A percentile compares a stretch with the other conserved stretches of the same genome.
phyloP scores from a whole-genome alignment of 2,329 filamentous ascomycete species.

The Ophiostoma australiae region DNA sequence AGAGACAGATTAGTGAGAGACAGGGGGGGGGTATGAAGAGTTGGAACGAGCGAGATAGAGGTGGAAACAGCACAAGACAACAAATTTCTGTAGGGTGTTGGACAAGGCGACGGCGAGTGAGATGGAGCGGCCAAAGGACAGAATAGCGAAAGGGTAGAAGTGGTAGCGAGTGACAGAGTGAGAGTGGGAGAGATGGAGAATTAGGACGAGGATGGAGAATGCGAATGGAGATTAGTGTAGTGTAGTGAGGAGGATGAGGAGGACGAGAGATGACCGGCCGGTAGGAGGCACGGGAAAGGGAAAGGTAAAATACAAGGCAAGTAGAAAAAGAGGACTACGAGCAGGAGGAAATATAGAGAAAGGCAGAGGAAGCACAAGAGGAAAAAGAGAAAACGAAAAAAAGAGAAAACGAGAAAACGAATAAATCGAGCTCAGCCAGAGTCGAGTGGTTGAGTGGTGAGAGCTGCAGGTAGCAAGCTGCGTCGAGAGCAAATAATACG shows the following conservation, averaged over 20 bases:
- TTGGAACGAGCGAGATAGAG: not conserved
- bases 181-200: not conserved
- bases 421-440: not conserved
- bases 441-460: not conserved
- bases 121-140: not conserved
- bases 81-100: not conserved
- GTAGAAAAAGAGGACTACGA: not conserved
- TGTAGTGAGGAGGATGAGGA: not conserved
- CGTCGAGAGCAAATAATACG: not conserved
- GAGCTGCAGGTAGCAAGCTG: not conserved
- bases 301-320: slow-evolving; percentile 17
- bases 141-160: not conserved
- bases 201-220: not conserved
- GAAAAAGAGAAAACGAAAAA: not conserved
- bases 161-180: not conserved
- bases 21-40: not conserved
- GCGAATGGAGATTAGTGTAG: not conserved
- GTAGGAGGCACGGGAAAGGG: slow-evolving; percentile 10
- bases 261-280: not conserved
- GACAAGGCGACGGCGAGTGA: not conserved
- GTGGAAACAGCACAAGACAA: not conserved
- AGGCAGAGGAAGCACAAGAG: not conserved
- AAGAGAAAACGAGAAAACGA: not conserved
- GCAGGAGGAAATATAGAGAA: not conserved
- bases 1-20: not conserved